These are phyloP conservation scores for Leishmania martiniquensis DNA, from an alignment of 208 protist species.

Conservation along the genomic window DNA sequence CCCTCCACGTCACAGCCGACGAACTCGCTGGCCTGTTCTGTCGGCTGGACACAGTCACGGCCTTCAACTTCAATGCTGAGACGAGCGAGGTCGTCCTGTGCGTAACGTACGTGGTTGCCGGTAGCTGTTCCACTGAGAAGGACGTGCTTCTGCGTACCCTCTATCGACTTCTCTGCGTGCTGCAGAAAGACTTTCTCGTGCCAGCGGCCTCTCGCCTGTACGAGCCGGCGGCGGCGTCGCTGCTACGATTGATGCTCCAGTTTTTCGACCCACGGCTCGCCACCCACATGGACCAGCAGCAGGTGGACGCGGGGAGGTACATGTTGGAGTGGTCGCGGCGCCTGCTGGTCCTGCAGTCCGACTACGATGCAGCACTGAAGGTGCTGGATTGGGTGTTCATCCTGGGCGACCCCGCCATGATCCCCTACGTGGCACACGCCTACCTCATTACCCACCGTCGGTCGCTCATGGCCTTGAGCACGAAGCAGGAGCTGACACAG, in stretches of 20 bases:
- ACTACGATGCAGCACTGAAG: conserved; percentile 42
- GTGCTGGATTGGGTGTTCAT: conserved; percentile 85
- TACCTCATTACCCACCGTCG: conserved; percentile 68
- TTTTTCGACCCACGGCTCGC: conserved; percentile 89
- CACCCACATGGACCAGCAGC: conserved; percentile 79
- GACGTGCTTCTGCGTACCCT: conserved; percentile 16
- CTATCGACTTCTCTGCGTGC: conserved; percentile 26
- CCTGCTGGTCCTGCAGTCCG: conserved; percentile 53
- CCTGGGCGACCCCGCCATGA: conserved; percentile 64
- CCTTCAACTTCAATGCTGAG: conserved; percentile 48
- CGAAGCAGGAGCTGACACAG: conserved; percentile 35
- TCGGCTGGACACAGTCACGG: conserved; percentile 40
- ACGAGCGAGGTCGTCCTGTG: conserved; percentile 45
- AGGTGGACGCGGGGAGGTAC: conserved; percentile 57
- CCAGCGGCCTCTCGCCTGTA: conserved; percentile 47
- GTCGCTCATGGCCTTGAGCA: conserved; percentile 40
- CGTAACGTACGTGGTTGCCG: conserved; percentile 44
- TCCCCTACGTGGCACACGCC: conserved; percentile 73
- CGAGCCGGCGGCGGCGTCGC: conserved; percentile 24
- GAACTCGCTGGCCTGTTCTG: conserved; percentile 39
- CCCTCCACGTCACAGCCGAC: conserved; percentile 21
- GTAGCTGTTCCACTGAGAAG: conserved; percentile 19
- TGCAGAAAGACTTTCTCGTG: conserved; percentile 48
- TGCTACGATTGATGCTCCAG: conserved; percentile 90
- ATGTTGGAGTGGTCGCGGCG: conserved; percentile 63